Evolutionary conservation across 1,139 yeast genomes (phyloP), one percentile per base, ranked within the genome.

Genomic region (Blastobotrys indianensis): DNA sequence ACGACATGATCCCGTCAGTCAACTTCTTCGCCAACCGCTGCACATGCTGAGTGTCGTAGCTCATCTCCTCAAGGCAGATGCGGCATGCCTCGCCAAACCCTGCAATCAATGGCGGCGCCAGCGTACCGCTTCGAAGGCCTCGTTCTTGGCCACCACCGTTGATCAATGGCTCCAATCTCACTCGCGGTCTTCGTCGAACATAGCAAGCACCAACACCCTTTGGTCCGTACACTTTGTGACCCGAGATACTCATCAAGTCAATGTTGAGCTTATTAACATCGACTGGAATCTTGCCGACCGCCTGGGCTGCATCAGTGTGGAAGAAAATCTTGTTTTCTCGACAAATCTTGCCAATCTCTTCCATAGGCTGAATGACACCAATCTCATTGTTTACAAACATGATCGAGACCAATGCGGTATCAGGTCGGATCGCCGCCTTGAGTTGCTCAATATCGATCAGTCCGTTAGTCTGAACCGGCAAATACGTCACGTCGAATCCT

Each of bases 111-210:
- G 98, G 95, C 15, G 98, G 95, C 2, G 98, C 92, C 63, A 92
- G 76, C 31, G 99, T 92, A 52, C 99, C 99, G 7, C 95, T 85
- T 69, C 99, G 79, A 60, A 92, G 75, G 52, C 98, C 98, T 70
- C 99, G 83, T 71, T 92, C 99, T 72, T 92, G 99, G 46, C 99
- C 99, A 67, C 99, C 99, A 57, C 99, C 99, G 51, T 88, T 84
- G 56, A 92, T 85, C 50, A 92, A 73, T 32, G 99, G 97, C 55
- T 90, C 97, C 55, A 92, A 67, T 76, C 99, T 83, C 45, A 94
- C 98, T 70, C 99, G 82, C 55, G 99, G 99, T 68, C 98, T 81
- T 76, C 99, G 85, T 69, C 98, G 82, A 35, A 94, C 92, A 63
- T 78, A 92, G 58, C 90, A 74, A 12, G 98, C 99, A 60, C 99